These are phyloP conservation scores for Yamadazyma triangularis DNA, from an alignment of 1,139 yeast species.

Conservation along the genomic window DNA sequence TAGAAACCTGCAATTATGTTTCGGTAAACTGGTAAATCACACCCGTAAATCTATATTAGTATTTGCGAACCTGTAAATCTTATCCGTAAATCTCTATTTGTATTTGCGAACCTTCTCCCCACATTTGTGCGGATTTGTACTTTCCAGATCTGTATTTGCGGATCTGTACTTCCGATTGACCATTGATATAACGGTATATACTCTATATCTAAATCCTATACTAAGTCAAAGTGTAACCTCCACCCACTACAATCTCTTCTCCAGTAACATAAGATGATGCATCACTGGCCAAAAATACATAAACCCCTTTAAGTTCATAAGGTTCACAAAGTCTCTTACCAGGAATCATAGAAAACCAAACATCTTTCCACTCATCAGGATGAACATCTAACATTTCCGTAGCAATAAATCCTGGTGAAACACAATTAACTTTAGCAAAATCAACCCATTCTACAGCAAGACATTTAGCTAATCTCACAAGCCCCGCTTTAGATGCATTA, in stretches of 20 bases:
- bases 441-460: conserved; percentile 52
- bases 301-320: conserved; percentile 54
- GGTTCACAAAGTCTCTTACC: conserved; percentile 48
- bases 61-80: too few relatives aligned
- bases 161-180: too few relatives aligned
- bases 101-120: too few relatives aligned
- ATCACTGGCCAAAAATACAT: conserved; percentile 43
- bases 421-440: conserved; percentile 50
- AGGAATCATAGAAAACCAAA: conserved; percentile 44
- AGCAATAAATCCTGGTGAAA: conserved; percentile 53
- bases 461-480: conserved; percentile 44
- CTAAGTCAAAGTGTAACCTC: conserved; percentile 42
- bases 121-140: too few relatives aligned
- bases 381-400: conserved; percentile 48
- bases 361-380: conserved; percentile 23
- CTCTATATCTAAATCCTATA: too few relatives aligned
- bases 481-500: conserved; percentile 51
- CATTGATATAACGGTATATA: too few relatives aligned
- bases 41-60: too few relatives aligned
- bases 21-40: too few relatives aligned
- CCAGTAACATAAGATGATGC: conserved; percentile 55
- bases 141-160: too few relatives aligned
- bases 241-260: conserved; percentile 50
- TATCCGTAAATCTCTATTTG: too few relatives aligned
- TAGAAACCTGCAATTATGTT: too few relatives aligned